Percentiles rank a stretch among this genome's conserved stretches.
Conservation (phyloP, 225 moss, liverwort and hornwort genomes). For the Lunularia cruciata region DNA sequence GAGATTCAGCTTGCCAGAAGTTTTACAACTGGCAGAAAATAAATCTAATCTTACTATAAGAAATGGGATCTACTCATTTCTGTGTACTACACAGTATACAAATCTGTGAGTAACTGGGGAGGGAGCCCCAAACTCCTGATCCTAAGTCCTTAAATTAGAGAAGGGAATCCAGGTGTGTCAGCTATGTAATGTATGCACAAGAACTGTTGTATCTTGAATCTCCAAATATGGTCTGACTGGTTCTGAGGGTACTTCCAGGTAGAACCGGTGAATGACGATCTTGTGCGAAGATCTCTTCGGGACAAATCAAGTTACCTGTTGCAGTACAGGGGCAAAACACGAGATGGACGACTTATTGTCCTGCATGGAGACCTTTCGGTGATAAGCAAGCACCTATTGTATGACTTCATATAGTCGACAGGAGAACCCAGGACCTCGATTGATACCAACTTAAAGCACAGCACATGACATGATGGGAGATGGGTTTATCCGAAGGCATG, state of each 20-base stretch:
- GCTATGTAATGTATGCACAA: background rate
- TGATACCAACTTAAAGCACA: background rate
- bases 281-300: background rate
- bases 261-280: no score
- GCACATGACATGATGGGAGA: background rate
- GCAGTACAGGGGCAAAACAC: background rate
- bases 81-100: background rate
- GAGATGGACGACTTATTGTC: background rate
- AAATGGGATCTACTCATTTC: conserved; percentile 2
- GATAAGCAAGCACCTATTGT: background rate
- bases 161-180: background rate
- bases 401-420: background rate
- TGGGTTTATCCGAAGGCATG: background rate
- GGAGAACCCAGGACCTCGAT: background rate
- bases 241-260: background rate
- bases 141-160: background rate
- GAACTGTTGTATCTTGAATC: background rate
- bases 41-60: background rate
- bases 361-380: background rate
- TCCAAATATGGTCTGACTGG: background rate
- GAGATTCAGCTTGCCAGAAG: background rate
- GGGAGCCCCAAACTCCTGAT: background rate
- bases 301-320: background rate
- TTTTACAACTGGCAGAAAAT: background rate
- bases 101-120: background rate